A percentile compares a stretch with the other conserved stretches of the same genome.
These are phyloP conservation scores for Melaleuca alternifolia DNA, from an alignment of 345 rosid species.

Conservation along the genomic window DNA sequence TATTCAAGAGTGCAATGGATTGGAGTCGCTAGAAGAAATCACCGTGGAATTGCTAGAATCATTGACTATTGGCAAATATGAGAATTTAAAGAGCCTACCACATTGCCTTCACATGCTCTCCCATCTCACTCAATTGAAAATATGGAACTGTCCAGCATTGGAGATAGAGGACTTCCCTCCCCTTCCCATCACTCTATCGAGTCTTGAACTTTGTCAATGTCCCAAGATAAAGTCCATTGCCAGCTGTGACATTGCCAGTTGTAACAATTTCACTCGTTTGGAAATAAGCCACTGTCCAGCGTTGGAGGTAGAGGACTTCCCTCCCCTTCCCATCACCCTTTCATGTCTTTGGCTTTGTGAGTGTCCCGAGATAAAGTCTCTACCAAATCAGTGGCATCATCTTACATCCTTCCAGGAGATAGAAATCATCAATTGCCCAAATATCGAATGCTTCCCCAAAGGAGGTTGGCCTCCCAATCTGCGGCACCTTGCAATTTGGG, in stretches of 20 bases:
- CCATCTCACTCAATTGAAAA: neutral
- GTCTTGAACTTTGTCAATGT: too few species aligned
- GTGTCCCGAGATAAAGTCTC: neutral
- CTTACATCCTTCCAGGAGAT: neutral
- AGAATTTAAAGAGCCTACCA: neutral
- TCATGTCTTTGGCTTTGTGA: accelerated
- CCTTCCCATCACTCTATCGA: too few species aligned
- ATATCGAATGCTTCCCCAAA: neutral
- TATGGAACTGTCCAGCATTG: too few species aligned
- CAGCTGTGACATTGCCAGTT: too few species aligned
- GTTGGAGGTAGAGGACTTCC: neutral
- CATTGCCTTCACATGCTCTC: accelerated
- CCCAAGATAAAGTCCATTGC: too few species aligned
- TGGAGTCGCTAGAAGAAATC: neutral
- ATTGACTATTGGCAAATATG: too few species aligned
- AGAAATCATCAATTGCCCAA: neutral
- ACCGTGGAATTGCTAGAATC: accelerated
- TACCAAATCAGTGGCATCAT: neutral
- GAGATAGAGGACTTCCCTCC: too few species aligned
- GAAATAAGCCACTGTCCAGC: neutral
- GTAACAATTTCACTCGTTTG: too few species aligned
- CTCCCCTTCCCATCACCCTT: neutral
- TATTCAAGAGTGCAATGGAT: neutral
- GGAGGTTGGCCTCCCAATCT: neutral
- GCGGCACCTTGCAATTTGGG: accelerated